Evolutionary conservation across 1,284 basidiomycete genomes (phyloP), one percentile per base, ranked within the genome.

Genomic region (Leccinum griseonigrum): DNA sequence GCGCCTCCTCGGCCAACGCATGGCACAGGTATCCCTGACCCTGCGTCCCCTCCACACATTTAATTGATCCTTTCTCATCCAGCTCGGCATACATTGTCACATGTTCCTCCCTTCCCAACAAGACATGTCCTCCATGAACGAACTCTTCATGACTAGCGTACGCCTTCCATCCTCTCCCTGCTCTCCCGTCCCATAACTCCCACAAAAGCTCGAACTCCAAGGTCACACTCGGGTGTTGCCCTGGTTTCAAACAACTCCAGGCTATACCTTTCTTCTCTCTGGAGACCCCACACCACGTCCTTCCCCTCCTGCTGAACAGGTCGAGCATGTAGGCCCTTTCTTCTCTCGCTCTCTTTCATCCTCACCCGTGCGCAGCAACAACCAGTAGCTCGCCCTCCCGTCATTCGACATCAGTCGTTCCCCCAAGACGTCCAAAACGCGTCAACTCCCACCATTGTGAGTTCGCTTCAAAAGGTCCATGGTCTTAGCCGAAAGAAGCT

Each of bases 401-500:
- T 74, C 52, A 64, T 65, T 31, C 73, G 72, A 26, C 71, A 73
- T 29, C 73, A 73, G 48, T 69, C 73, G 5, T 73, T 69, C 28
- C 71, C 72, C 1, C 73, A 71, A 54, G 73, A 75, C 26, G 54
- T 63, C 22, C 67, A 64, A 56, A 62, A 52, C 11, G 62, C 59
- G 10, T 55, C 66, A 4, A 63, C 62, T 4, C 80, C 79, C 2
- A 83, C 77, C 63, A 73, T 86, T 2, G 85, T 86, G 31, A 77
- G 73, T 32, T 83, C 83, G 18, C 73, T 86, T 9, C 83, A 87
- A 67, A 81, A 84, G 66, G 76, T 83, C 14, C 85, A 87, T 58
- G 85, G 85, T 8, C 66, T 86, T 52, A 85, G 83, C 8, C 84
- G 85, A 71, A 87, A 86, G 74, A 86, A 85, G 62, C 77, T 84